These are phyloP conservation scores for Tulasnella sp. DNA, from an alignment of 768 basidiomycete species.

Conservation along the genomic window DNA sequence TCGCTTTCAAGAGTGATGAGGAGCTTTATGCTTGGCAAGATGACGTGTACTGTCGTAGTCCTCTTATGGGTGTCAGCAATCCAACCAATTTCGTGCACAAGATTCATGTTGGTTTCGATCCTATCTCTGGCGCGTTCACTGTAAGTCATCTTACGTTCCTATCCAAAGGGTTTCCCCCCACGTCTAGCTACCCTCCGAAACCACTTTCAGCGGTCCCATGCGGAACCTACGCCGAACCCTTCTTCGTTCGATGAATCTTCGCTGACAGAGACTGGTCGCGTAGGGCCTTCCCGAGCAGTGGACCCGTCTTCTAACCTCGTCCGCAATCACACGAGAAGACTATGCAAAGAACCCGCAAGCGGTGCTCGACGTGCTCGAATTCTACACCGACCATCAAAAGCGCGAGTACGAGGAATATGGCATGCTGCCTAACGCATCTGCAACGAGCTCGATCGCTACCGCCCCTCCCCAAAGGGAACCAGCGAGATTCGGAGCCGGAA, in stretches of 20 bases:
- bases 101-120: constrained; percentile 97
- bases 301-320: constrained; percentile 93
- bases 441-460: neutral
- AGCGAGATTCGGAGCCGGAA: constrained; percentile 87
- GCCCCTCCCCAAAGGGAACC: constrained; percentile 40
- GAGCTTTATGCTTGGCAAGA: constrained; percentile 98
- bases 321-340: constrained; percentile 96
- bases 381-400: constrained; percentile 97
- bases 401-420: constrained; percentile 76
- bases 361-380: constrained; percentile 95
- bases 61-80: constrained; percentile 89
- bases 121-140: constrained; percentile 90
- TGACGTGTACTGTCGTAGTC: constrained; percentile 90
- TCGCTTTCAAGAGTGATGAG: constrained; percentile 89
- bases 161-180: too few species aligned
- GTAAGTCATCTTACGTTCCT: constrained; percentile 51
- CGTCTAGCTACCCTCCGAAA: neutral
- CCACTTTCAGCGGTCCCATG: too few species aligned
- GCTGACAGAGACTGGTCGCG: neutral
- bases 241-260: too few species aligned
- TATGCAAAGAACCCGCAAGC: constrained; percentile 97
- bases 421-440: constrained; percentile 44
- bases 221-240: too few species aligned
- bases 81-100: constrained; percentile 99
- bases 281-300: constrained; percentile 97